Evolutionary conservation across 805 yeast genomes (phyloP), one percentile per base, ranked within the genome.

Genomic region (Candida ulmi): DNA sequence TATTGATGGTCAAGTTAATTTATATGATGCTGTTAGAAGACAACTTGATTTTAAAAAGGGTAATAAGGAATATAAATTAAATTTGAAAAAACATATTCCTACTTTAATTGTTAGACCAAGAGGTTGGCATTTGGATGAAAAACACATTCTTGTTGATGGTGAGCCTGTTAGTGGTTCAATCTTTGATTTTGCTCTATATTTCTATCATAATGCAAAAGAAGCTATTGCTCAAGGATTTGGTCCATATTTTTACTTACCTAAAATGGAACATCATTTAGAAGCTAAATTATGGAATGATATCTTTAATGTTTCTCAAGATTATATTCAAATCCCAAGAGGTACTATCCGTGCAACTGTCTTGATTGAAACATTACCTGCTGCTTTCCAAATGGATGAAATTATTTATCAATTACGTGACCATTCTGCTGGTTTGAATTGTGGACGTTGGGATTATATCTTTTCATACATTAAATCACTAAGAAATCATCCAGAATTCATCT

Each of bases 371-470:
- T 68, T 84, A 49, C 95, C 93, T 30, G 88, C 87, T 33, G 88
- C 90, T 13, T 84, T 80, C 74, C 93, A 84, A 63, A 78, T 84
- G 81, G 90, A 84, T 57, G 95, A 84, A 63, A 83, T 84, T 50
- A 74, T 84, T 53, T 84, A 77, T 57, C 84, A 84, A 55, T 69
- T 84, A 57, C 72, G 88, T 61, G 79, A 77, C 37, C 95, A 84
- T 61, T 80, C 84, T 39, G 74, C 83, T 9, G 95, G 93, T 41
- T 72, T 84, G 62, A 84, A 84, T 66, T 84, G 93, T 71, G 95
- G 95, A 52, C 75, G 95, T 66, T 84, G 93, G 91, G 95, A 84
- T 63, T 84, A 84, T 65, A 83, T 84, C 63, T 84, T 84, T 66
- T 78, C 86, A 29, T 81, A 86, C 46, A 83, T 84, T 61, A 84